Evolutionary conservation across 176 grass and related monocot genomes (phyloP), one percentile per base, ranked within the genome.

Genomic region (Aegilops speltoides): DNA sequence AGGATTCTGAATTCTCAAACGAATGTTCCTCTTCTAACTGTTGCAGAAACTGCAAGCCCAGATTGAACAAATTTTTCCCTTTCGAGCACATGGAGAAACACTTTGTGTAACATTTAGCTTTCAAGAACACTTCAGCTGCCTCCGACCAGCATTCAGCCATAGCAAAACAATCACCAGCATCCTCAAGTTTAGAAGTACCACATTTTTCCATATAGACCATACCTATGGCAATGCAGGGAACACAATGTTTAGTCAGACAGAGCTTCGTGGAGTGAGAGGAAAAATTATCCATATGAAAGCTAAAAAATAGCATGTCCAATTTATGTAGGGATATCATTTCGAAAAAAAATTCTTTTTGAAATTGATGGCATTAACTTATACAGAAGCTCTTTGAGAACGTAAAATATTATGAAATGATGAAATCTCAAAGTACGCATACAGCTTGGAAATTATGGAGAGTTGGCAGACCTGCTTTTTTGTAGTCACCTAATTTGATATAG

Each of bases 91-190:
- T 73, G 25, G 80, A 79, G 4, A 91, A 69, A 82, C 93, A 93
- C 54, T 98, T 88, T 2, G 61, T 17, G 12, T 95, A 93, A 82
- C 89, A 98, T 75, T 86, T 95, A 33, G 82, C 93, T 91, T 85
- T 89, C 15, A 92, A 93, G 70, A 91, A 98, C 9, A 73, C 71
- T 59, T 93, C 71, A 50, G 93, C 95, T 70, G 95, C 95, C 64
- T 19, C 75, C 26, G 46, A 43, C 93, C 91, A 95, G 79, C 79
- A 72, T 73, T 90, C 84, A 79, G 60, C 56, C 36, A 34, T 76
- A 32, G 34, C 69, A 63, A 97, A 97, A 63, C 95, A 97, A 11
- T 97, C 85, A 10, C 78, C 95, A 6, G 95, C 93, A 88, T 89
- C 89, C 54, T 95, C 83, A 62, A 97, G 87, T 65, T 76, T 93